These are phyloP conservation scores for Sherardia arvensis DNA, from an alignment of 257 asterid genomes.

Conservation along the genomic window DNA sequence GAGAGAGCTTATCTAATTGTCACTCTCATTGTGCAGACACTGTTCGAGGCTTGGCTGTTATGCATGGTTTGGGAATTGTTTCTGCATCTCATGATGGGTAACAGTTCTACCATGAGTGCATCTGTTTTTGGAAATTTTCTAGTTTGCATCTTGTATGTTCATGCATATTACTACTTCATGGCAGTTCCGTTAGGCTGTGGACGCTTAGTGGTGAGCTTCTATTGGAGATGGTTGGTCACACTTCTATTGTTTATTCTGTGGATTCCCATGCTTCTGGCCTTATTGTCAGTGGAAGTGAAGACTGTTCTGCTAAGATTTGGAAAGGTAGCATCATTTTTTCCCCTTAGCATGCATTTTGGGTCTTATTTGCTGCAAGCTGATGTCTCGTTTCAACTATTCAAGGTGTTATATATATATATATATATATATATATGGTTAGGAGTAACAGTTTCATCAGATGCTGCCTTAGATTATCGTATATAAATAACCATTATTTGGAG, in stretches of 20 bases:
- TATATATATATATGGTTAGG: not conserved
- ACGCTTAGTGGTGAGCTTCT: constrained; percentile 71
- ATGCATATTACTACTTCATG: constrained; percentile 12
- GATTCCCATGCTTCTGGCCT: constrained; percentile 88
- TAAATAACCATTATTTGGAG: no score
- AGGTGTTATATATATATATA: not conserved
- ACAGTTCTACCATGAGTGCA: constrained; percentile 8
- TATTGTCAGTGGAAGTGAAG: constrained; percentile 93
- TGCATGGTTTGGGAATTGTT: constrained; percentile 79
- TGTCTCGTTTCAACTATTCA: not conserved
- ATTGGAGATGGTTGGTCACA: constrained; percentile 95
- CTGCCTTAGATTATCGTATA: not conserved
- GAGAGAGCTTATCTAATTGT: not conserved
- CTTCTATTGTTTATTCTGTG: constrained; percentile 85
- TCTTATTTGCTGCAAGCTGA: not conserved
- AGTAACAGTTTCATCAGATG: not conserved
- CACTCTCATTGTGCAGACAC: constrained; percentile 52
- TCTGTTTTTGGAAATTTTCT: not conserved
- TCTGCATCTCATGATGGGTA: constrained; percentile 99
- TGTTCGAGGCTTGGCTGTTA: constrained; percentile 76
- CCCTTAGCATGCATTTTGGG: not conserved
- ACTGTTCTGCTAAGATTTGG: constrained; percentile 88
- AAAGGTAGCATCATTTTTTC: constrained; percentile 47
- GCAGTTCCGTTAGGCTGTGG: constrained; percentile 90
- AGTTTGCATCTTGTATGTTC: constrained; percentile 7